Evolutionary conservation across 2,329 filamentous ascomycete species (phyloP).

Genomic region (Fusarium brevicatenulatum): DNA sequence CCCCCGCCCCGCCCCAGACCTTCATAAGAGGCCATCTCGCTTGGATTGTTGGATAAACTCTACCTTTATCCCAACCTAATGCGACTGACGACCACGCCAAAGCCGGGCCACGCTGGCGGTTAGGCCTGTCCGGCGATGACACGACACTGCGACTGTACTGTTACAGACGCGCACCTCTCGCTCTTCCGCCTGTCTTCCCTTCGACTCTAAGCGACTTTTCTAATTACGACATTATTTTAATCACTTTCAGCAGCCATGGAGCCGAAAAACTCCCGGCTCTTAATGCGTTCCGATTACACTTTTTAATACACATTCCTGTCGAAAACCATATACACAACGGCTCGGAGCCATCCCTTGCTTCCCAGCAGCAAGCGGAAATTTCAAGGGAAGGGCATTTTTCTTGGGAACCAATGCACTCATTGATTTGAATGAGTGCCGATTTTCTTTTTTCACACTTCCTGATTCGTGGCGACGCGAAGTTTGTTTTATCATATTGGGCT

Average conservation of each 20-base stretch:
- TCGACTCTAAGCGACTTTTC: constrained; percentile 37
- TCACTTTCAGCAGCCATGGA: constrained; percentile 34
- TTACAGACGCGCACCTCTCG: constrained; percentile 9
- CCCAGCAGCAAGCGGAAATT: constrained; percentile 50
- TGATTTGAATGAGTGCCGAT: constrained; percentile 20
- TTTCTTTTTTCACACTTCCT: constrained; percentile 10
- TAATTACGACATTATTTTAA: constrained; percentile 41
- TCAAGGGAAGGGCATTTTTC: constrained; percentile 34
- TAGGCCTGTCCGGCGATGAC: constrained; percentile 32
- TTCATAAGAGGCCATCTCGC: constrained; percentile 45
- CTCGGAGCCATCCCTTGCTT: constrained; percentile 53
- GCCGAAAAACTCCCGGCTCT: constrained; percentile 32
- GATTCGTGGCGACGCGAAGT: constrained; percentile 20
- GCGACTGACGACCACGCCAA: constrained; percentile 33
- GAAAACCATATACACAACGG: constrained; percentile 50
- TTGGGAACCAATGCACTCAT: constrained; percentile 29
- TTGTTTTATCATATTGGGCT: constrained; percentile 29
- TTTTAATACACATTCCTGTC: constrained; percentile 51
- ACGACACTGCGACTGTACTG: constrained; percentile 17
- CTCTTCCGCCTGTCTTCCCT: constrained; percentile 29
- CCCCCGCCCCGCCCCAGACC: constrained; percentile 55
- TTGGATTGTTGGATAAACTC: constrained; percentile 36
- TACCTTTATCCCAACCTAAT: constrained; percentile 25
- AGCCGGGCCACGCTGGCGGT: constrained; percentile 35
- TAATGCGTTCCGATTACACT: constrained; percentile 47